Conservation (phyloP, 352 stramenopile genomes). For the Phytophthora pini region DNA sequence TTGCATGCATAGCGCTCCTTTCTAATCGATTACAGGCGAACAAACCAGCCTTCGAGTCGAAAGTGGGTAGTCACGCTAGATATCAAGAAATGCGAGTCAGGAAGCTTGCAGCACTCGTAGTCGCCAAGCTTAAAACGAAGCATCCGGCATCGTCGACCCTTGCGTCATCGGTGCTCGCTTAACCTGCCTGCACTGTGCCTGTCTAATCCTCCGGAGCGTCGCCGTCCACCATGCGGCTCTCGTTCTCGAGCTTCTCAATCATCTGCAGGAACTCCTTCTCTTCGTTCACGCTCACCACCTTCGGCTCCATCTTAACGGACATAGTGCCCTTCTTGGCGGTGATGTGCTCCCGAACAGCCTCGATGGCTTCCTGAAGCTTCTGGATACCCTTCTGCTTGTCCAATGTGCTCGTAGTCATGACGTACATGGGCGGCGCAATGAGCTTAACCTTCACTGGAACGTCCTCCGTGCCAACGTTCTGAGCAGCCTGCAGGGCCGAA, state of each 20-base stretch:
- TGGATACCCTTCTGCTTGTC: constrained; percentile 98
- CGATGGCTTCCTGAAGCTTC: constrained; percentile 96
- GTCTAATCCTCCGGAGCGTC: constrained; percentile 96
- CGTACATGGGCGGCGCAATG: constrained; percentile 99
- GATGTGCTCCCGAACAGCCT: constrained; percentile 95
- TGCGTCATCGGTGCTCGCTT: constrained; percentile 9
- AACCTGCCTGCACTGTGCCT: constrained; percentile 14
- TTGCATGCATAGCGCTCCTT: constrained; percentile 28
- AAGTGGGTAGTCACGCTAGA: constrained; percentile 11
- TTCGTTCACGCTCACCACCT: constrained; percentile 98
- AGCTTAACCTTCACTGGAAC: constrained; percentile 98
- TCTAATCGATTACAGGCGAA: constrained; percentile 26
- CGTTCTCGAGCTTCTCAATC: constrained; percentile 98
- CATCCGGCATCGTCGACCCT: constrained; percentile 8
- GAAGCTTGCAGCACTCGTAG: constrained; percentile 15
- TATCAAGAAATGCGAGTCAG: constrained; percentile 8
- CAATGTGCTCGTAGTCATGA: constrained; percentile 98
- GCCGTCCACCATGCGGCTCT: constrained; percentile 98
- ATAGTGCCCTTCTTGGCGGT: constrained; percentile 94
- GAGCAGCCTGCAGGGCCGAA: constrained; percentile 93
- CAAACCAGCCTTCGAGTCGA: constrained; percentile 14
- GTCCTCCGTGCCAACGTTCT: constrained; percentile 88
- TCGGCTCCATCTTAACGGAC: constrained; percentile 98
- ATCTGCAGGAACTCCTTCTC: constrained; percentile 99
- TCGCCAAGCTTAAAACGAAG: constrained; percentile 6